Base-by-base conservation (phyloP, 768 basidiomycete species). In the Trametopsis cervina region DNA sequence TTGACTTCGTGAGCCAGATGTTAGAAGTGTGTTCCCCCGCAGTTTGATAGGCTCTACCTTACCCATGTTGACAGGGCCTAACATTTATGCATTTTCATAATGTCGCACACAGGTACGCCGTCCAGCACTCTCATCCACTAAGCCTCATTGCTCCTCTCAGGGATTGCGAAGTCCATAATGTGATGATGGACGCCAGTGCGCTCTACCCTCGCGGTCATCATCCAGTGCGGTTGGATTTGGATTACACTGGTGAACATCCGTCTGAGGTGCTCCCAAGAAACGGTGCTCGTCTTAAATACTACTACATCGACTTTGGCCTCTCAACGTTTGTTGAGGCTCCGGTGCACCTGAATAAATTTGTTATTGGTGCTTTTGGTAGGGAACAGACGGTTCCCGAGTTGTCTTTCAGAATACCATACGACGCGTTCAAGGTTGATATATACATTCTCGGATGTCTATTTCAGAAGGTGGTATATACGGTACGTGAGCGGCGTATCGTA, bases 381-480 rank as follows among this genome's bases (percentile, higher is more conserved):
- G 58, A 60, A 24, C 43, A 42, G 10, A 42, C 51, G 3, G 55
- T 59, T 0, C 63, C 64, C 0, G 64, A 65, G 24, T 53, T 66
- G 4, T 49, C 40, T 4, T 29, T 36, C 1, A 47, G 44, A 1
- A 27, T 47, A 2, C 60, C 64, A 0, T 63, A 61, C 15, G 58
- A 67, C 27, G 59, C 63, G 0, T 67, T 61, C 54, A 64, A 61
- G 41, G 21, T 60, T 1, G 66, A 67, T 20, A 45, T 67, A 0
- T 63, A 55, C 45, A 61, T 57, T 0, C 54, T 64, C 1, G 65
- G 63, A 2, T 49, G 60, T 18, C 25, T 64, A 7, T 60, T 60
- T 21, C 39, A 49, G n/a, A 47, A 4, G 13, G 40, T n/a, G n/a
- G n/a, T n/a, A n/a, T n/a, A n/a, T n/a, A n/a, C n/a, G n/a, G n/a